A percentile compares a stretch with the other conserved stretches of the same genome.
Evolutionary conservation across 352 stramenopile genomes (phyloP).

Genomic region (Pythium phragmitis): DNA sequence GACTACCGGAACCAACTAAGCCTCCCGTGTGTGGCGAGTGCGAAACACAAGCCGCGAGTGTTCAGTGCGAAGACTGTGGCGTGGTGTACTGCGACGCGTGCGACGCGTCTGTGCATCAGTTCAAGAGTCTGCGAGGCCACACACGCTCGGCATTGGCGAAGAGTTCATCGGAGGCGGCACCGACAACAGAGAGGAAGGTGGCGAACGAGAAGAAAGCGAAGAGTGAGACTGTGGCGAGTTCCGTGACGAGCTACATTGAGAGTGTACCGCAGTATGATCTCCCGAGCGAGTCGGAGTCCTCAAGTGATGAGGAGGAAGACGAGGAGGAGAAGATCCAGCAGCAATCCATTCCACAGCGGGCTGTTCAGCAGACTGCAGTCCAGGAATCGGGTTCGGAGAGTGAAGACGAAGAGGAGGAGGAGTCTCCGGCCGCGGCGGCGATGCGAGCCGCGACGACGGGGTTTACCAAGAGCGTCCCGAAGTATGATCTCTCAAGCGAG

Average conservation of each 20-base stretch:
- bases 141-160: constrained; percentile 26
- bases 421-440: constrained; percentile 7
- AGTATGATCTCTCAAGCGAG: constrained; percentile 57
- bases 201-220: constrained; percentile 15
- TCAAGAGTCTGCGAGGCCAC: constrained; percentile 68
- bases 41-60: constrained; percentile 34
- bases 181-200: constrained; percentile 12
- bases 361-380: neutral
- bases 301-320: constrained; percentile 17
- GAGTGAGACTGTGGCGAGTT: neutral
- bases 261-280: constrained; percentile 28
- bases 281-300: constrained; percentile 28
- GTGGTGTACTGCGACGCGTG: constrained; percentile 53
- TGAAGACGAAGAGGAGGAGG: constrained; percentile 17
- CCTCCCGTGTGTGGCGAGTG: constrained; percentile 53
- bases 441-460: constrained; percentile 14
- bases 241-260: constrained; percentile 18
- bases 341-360: neutral
- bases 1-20: constrained; percentile 31
- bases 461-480: constrained; percentile 61
- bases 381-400: constrained; percentile 10
- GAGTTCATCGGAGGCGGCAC: neutral
- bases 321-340: neutral
- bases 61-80: constrained; percentile 60
- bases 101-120: constrained; percentile 64